These are phyloP conservation scores for Pseudisothecium myosuroides DNA, from an alignment of 225 moss, liverwort and hornwort species.

Conservation along the genomic window DNA sequence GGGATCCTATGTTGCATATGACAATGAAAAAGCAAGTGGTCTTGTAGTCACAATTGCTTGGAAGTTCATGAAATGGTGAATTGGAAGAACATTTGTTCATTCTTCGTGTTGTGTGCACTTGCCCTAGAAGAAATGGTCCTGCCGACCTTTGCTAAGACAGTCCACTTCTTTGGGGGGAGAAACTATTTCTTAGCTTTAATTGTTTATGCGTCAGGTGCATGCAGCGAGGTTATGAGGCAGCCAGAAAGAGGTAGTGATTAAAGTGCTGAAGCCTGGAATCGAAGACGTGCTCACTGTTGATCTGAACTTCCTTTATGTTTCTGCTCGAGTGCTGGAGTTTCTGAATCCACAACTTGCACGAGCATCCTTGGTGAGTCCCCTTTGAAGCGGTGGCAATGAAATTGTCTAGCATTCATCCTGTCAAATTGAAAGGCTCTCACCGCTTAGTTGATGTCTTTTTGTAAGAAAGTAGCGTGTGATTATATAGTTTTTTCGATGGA, in stretches of 20 bases:
- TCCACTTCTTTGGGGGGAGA: not conserved
- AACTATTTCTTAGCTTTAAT: not conserved
- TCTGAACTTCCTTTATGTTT: conserved; percentile 80
- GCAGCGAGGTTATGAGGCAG: conserved; percentile 79
- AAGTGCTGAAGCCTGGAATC: conserved; percentile 91
- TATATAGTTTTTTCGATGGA: not conserved
- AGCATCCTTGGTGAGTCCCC: conserved; percentile 66
- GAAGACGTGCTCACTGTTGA: conserved; percentile 73
- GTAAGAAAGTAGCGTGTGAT: not conserved
- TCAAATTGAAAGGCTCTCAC: not conserved
- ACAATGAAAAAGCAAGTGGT: no score
- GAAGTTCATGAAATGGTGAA: not conserved
- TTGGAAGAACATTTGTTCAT: not conserved
- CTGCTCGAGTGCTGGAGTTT: conserved; percentile 86
- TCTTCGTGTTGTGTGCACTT: not conserved
- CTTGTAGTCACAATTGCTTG: not conserved
- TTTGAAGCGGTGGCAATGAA: not conserved
- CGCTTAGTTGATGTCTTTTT: not conserved
- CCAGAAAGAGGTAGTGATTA: conserved; percentile 79
- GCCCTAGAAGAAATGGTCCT: not conserved
- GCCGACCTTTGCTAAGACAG: not conserved
- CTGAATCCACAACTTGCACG: conserved; percentile 74
- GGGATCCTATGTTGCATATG: no score
- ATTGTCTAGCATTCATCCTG: not conserved
- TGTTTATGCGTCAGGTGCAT: conserved; percentile 53